Percentiles rank a stretch among this genome's conserved stretches.
Conservation (phyloP, 768 basidiomycete genomes). For the Boletus barrowsii region DNA sequence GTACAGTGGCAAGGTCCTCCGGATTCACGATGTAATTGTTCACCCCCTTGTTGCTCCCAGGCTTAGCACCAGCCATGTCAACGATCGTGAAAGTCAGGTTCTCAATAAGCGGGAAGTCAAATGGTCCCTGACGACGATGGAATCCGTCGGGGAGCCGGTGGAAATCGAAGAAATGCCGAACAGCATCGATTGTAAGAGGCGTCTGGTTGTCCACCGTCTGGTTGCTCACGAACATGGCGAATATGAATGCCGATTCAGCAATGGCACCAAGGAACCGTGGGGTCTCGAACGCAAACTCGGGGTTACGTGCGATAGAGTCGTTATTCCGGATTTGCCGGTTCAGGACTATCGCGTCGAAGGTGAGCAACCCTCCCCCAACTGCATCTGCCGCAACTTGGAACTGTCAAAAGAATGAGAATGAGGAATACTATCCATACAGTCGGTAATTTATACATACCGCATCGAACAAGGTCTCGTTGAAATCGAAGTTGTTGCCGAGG, state of each 20-base stretch:
- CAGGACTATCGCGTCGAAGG: slow-evolving; percentile 14
- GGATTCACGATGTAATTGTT: slow-evolving; percentile 11
- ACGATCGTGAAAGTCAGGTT: neutral
- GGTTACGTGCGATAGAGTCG: slow-evolving; percentile 23
- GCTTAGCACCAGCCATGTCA: neutral
- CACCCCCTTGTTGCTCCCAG: slow-evolving; percentile 15
- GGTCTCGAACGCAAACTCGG: slow-evolving; percentile 14
- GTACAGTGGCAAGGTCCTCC: slow-evolving; percentile 7
- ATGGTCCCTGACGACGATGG: slow-evolving; percentile 11
- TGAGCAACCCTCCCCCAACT: slow-evolving; percentile 14
- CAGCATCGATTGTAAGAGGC: slow-evolving; percentile 1
- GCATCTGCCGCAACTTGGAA: slow-evolving; percentile 11
- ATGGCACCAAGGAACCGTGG: slow-evolving; percentile 12
- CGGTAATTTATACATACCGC: neutral
- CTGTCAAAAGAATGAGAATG: neutral
- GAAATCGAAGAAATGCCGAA: slow-evolving; percentile 10
- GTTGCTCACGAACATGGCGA: slow-evolving; percentile 23
- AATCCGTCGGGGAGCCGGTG: slow-evolving; percentile 17
- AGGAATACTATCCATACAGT: too few species aligned
- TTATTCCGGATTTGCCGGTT: slow-evolving; percentile 18
- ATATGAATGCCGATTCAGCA: slow-evolving; percentile 15
- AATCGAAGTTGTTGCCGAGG: slow-evolving; percentile 18
- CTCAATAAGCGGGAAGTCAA: neutral
- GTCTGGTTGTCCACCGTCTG: slow-evolving; percentile 10
- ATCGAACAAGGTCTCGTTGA: slow-evolving; percentile 25